These are phyloP conservation scores for Thuja plicata DNA, from an alignment of 83 land plant species.

Conservation along the genomic window DNA sequence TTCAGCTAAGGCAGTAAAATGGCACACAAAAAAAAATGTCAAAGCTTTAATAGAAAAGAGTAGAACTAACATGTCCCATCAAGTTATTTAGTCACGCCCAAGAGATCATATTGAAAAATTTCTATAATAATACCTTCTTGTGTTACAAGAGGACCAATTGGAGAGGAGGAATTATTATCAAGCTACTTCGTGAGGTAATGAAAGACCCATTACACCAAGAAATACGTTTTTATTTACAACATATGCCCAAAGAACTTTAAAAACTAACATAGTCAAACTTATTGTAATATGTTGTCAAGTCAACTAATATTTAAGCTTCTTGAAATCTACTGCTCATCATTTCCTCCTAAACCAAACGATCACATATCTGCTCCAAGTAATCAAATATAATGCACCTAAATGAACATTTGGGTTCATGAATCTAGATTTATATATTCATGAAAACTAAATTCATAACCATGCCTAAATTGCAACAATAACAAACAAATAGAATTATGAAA, in stretches of 20 bases:
- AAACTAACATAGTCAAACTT: not conserved
- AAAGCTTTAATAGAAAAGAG: not conserved
- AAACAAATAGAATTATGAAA: not conserved
- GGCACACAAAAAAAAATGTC: not conserved
- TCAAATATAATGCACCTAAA: not conserved
- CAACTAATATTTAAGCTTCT: not conserved
- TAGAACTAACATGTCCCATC: not conserved
- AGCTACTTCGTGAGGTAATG: conserved; percentile 66
- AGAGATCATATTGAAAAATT: not conserved
- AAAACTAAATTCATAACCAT: not conserved
- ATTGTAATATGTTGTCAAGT: not conserved
- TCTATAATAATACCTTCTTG: conserved; percentile 48
- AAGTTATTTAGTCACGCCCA: not conserved
- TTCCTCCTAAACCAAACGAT: not conserved
- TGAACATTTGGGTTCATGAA: not conserved
- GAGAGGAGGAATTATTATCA: conserved; percentile 60
- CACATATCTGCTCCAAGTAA: not conserved
- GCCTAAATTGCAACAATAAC: not conserved
- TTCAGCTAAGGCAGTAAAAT: conserved; percentile 55
- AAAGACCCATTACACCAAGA: conserved; percentile 47
- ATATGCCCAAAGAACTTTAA: not conserved
- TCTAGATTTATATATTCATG: not conserved
- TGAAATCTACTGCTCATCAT: not conserved
- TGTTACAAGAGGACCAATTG: conserved; percentile 61
- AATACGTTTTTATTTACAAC: not conserved